Percentiles rank a stretch among this genome's conserved stretches.
Conservation (phyloP, 345 rosid species). For the Clausena lansium region DNA sequence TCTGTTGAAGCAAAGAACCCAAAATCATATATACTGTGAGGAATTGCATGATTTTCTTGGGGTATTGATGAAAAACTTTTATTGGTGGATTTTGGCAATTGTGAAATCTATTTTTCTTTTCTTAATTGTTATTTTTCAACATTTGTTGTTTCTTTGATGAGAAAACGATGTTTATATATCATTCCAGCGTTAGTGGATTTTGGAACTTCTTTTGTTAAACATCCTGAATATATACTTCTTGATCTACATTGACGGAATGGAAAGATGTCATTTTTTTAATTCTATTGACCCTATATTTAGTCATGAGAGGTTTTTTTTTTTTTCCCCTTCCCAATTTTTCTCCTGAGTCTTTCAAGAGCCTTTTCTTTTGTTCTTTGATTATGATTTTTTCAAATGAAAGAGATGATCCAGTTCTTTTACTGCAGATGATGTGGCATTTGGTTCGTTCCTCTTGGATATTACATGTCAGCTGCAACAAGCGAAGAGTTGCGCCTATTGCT, state of each 20-base stretch:
- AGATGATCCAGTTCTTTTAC: neutral
- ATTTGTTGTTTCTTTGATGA: too few relatives aligned
- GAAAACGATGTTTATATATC: too few relatives aligned
- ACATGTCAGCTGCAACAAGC: conserved; percentile 84
- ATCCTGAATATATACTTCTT: too few relatives aligned
- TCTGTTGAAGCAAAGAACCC: neutral
- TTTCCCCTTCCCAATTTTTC: neutral
- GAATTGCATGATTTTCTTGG: neutral
- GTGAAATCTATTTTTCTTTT: neutral
- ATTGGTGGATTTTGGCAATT: neutral
- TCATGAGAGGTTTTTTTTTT: too few relatives aligned
- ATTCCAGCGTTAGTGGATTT: too few relatives aligned
- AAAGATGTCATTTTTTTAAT: too few relatives aligned
- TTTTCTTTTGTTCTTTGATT: neutral
- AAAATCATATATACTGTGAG: neutral
- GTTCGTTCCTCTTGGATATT: conserved; percentile 87
- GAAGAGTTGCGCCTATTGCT: conserved; percentile 90
- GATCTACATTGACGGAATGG: too few relatives aligned
- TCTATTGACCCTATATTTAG: too few relatives aligned
- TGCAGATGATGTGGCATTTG: conserved; percentile 87
- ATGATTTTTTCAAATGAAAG: conserved; percentile 4
- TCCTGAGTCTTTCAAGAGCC: neutral
- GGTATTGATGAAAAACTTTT: neutral
- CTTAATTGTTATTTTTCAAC: too few relatives aligned
- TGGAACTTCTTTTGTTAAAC: too few relatives aligned